Percentiles rank a stretch among this genome's conserved stretches.
phyloP scores from a whole-genome alignment of 768 basidiomycete species.

The Paxillus involutus region DNA sequence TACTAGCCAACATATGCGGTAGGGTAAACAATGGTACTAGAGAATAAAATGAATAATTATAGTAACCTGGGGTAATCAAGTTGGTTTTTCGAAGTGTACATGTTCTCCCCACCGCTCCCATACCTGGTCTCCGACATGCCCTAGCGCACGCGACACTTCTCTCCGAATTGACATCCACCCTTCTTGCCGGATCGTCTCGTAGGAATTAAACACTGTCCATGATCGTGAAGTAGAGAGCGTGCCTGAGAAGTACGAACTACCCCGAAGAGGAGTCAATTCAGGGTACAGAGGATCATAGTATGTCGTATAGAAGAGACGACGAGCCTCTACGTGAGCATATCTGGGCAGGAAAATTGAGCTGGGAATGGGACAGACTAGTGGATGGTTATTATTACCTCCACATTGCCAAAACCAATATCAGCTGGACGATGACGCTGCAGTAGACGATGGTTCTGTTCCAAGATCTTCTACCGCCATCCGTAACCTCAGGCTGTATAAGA shows the following conservation, averaged over 20 bases:
- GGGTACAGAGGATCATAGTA: conserved; percentile 81
- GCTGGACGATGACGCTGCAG: conserved; percentile 42
- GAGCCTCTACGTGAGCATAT: conserved; percentile 48
- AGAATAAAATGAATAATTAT: conserved; percentile 17
- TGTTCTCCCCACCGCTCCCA: conserved; percentile 47
- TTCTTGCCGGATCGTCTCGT: conserved; percentile 38
- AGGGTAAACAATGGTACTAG: conserved; percentile 11
- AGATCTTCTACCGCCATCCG: conserved; percentile 15
- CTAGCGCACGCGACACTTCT: conserved; percentile 39
- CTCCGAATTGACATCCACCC: conserved; percentile 39
- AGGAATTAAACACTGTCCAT: conserved; percentile 38
- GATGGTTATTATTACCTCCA: conserved; percentile 49
- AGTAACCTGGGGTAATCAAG: conserved; percentile 20
- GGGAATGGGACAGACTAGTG: not conserved
- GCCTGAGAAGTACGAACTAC: conserved; percentile 24
- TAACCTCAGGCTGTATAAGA: conserved; percentile 16
- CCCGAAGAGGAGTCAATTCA: conserved; percentile 57
- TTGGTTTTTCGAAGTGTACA: conserved; percentile 27
- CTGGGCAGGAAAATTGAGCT: conserved; percentile 28
- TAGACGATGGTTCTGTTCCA: conserved; percentile 34
- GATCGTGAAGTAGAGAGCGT: conserved; percentile 36
- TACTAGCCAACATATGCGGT: not conserved
- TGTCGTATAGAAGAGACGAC: conserved; percentile 63
- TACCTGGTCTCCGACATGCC: conserved; percentile 37
- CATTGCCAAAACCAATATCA: conserved; percentile 48